Base-by-base conservation (phyloP, 2,329 filamentous ascomycete genomes). In the Aspergillus spinulosporus region DNA sequence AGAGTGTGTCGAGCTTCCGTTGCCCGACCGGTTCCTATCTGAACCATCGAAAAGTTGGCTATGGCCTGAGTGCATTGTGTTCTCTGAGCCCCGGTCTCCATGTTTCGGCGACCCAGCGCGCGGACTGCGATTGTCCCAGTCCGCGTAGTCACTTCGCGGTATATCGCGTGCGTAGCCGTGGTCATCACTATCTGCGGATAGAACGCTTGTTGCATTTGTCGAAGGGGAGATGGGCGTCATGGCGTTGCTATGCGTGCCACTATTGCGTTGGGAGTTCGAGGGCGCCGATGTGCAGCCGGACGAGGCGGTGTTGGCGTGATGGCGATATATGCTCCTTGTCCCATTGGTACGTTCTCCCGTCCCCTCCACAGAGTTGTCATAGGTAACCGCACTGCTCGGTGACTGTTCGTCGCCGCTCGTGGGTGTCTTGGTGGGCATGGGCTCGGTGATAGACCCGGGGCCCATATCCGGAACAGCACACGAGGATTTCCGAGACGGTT, bases 181-280 rank as follows among this genome's bases (percentile, higher is more conserved):
- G 46, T 77, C 74, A 36, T 76, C 74, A 21, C 74, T 76, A 45
- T 77, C 74, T 29, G 71, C 68, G 11, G 72, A 74, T 34, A 77
- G 63, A 29, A 77, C 71, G 56, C 76, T 78, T 34, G 75, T 76
- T 14, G 74, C 75, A 56, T 78, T 76, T n/a, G 76, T 78, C 8
- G 71, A 69, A 1, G 73, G 74, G 4, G 74, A 76, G 3, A 74
- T 71, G 1, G 74, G 73, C 1, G 74, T 74, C 64, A 73, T 71
- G 11, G 69, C 74, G 58, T 76, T 76, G 50, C 74, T 76, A 56
- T 76, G 73, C 3, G 73, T 73, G 59, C 75, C 74, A 51, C 72
- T 74, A 44, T 72, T 71, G 46, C 73, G 71, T 54, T 72, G 68
- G 3, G 71, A 70, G 34, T 61, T 69, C 5, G 71, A 68, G 6